A percentile compares a stretch with the other conserved stretches of the same genome.
phyloP scores from a whole-genome alignment of 2,329 filamentous ascomycete species.

The Fusarium udum region DNA sequence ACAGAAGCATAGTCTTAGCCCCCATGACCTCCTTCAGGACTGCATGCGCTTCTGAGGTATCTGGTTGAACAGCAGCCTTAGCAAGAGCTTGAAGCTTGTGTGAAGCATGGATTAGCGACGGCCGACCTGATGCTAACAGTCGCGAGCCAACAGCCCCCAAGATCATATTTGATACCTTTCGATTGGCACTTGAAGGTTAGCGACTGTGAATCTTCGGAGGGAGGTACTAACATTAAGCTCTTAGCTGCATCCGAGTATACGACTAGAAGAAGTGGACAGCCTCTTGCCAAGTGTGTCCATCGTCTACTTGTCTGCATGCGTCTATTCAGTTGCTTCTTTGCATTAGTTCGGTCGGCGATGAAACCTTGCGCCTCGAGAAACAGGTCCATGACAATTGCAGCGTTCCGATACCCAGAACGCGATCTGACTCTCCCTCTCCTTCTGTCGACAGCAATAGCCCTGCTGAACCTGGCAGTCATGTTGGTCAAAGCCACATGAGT shows the following conservation, averaged over 20 bases:
- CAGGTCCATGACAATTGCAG: neutral
- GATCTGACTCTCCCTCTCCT: neutral
- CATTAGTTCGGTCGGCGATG: neutral
- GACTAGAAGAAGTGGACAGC: neutral
- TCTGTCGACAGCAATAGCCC: neutral
- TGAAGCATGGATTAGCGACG: neutral
- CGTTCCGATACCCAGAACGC: neutral
- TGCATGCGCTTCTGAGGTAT: neutral
- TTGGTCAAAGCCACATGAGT: neutral
- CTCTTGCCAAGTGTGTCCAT: neutral
- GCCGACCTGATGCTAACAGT: neutral
- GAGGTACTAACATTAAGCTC: neutral
- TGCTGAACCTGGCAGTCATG: neutral
- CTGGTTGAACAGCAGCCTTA: neutral
- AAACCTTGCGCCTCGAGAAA: neutral
- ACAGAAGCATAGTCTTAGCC: neutral
- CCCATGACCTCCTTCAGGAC: neutral
- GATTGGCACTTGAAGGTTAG: neutral
- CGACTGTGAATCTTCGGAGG: neutral
- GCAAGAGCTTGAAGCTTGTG: neutral
- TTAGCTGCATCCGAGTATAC: neutral
- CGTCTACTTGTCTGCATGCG: neutral
- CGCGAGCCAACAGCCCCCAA: neutral
- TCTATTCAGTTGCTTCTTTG: neutral
- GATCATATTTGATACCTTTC: neutral